Percentiles rank a stretch among this genome's conserved stretches.
Conservation (phyloP, 2,329 filamentous ascomycete genomes). For the Stachybotrys chartarum region DNA sequence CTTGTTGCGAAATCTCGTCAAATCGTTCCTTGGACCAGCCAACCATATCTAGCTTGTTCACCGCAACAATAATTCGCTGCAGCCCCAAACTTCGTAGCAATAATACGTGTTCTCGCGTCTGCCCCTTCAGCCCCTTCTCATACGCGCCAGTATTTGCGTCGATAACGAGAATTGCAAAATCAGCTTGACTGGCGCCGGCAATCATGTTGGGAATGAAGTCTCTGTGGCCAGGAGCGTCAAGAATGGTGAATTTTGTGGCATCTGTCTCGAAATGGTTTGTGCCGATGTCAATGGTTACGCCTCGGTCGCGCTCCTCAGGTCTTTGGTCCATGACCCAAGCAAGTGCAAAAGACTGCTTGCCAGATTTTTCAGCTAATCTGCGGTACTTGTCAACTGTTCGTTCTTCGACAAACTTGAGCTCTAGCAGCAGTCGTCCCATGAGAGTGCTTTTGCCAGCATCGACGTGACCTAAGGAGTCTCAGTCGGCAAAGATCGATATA, state of each 20-base stretch:
- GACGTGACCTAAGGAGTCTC: slow-evolving; percentile 64
- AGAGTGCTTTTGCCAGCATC: slow-evolving; percentile 97
- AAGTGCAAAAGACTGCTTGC: slow-evolving; percentile 91
- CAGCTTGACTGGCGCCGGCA: slow-evolving; percentile 88
- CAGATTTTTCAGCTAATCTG: slow-evolving; percentile 82
- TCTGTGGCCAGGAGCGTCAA: slow-evolving; percentile 89
- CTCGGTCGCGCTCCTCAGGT: slow-evolving; percentile 78
- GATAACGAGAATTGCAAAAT: slow-evolving; percentile 91
- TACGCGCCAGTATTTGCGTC: slow-evolving; percentile 88
- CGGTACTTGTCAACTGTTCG: slow-evolving; percentile 82
- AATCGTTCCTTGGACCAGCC: slow-evolving; percentile 79
- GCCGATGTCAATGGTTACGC: slow-evolving; percentile 94
- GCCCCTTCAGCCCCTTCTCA: slow-evolving; percentile 85
- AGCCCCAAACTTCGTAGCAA: slow-evolving; percentile 88
- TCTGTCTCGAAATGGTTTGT: slow-evolving; percentile 92
- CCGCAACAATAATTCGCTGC: slow-evolving; percentile 76
- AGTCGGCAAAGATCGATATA: not conserved
- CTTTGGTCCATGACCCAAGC: slow-evolving; percentile 96
- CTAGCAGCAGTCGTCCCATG: slow-evolving; percentile 89
- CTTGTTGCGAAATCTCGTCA: slow-evolving; percentile 75
- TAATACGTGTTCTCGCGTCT: slow-evolving; percentile 89
- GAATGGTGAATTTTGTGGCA: slow-evolving; percentile 80
- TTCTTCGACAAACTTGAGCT: slow-evolving; percentile 82
- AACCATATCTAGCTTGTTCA: slow-evolving; percentile 92
- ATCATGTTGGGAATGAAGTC: slow-evolving; percentile 99